A percentile compares a stretch with the other conserved stretches of the same genome.
phyloP scores from a whole-genome alignment of 441 rosid species.

The Brassica balearica region DNA sequence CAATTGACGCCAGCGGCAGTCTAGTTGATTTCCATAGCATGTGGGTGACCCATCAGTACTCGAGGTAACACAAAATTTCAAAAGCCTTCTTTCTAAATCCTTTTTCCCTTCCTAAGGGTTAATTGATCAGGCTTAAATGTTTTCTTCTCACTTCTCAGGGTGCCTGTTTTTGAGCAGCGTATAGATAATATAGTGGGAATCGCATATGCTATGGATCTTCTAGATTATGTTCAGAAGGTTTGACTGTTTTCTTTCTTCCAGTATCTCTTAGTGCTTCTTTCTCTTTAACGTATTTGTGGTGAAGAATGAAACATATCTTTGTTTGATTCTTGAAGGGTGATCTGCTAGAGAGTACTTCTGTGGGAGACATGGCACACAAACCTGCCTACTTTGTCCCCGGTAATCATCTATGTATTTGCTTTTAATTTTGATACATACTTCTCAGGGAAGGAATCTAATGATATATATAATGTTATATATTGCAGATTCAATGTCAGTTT shows the following conservation, averaged over 20 bases:
- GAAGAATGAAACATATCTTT: conserved; percentile 49
- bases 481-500: conserved; percentile 99
- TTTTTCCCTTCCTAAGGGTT: conserved; percentile 10
- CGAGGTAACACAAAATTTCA: conserved; percentile 61
- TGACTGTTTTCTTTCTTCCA: conserved; percentile 38
- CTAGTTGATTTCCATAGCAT: conserved; percentile 86
- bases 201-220: conserved; percentile 98
- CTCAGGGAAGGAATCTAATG: conserved; percentile 26
- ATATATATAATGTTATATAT: neutral
- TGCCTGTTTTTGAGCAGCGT: conserved; percentile 99
- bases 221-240: conserved; percentile 96
- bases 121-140: conserved; percentile 38
- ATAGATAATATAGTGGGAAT: conserved; percentile 97
- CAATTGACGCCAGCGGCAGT: conserved; percentile 85
- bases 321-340: conserved; percentile 94
- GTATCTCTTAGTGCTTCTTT: conserved; percentile 32
- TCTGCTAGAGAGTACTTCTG: conserved; percentile 78
- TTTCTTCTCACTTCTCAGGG: conserved; percentile 57
- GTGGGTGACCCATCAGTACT: conserved; percentile 99
- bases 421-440: conserved; percentile 10
- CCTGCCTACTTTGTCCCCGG: conserved; percentile 99
- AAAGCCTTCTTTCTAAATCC: conserved; percentile 9
- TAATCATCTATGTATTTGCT: conserved; percentile 47
- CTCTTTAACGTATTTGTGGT: conserved; percentile 44
- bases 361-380: conserved; percentile 97